Evolutionary conservation across 768 basidiomycete genomes (phyloP).

Genomic region (Russula brevipes): DNA sequence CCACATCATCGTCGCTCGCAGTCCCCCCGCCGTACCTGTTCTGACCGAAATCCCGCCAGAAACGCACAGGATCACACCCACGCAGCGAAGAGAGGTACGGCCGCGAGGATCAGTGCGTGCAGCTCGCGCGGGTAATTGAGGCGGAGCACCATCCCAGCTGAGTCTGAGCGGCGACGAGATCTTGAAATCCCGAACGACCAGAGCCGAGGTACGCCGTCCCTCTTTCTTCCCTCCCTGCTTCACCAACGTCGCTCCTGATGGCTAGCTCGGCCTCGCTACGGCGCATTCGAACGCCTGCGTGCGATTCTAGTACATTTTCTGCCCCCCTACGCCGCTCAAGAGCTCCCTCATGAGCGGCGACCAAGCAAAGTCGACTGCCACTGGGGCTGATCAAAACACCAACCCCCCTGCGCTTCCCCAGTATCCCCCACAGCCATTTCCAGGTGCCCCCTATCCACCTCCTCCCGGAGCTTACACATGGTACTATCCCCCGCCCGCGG

Average conservation of each 20-base stretch:
- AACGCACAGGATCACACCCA: background rate
- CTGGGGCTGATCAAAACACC: slow-evolving; percentile 11
- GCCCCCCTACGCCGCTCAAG: background rate
- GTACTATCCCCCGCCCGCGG: slow-evolving; percentile 24
- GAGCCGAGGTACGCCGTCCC: slow-evolving; percentile 21
- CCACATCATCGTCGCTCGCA: slow-evolving; percentile 21
- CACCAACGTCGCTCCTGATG: background rate
- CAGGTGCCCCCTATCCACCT: slow-evolving; percentile 19
- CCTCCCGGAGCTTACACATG: slow-evolving; percentile 23
- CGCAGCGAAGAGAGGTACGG: background rate
- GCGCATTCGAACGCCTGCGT: background rate
- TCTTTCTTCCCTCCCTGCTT: background rate
- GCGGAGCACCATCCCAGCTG: slow-evolving; percentile 22
- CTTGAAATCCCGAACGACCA: slow-evolving; percentile 26
- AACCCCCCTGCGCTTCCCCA: slow-evolving; percentile 20
- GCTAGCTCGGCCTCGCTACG: background rate
- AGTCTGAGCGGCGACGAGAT: slow-evolving; percentile 29
- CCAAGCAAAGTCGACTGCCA: slow-evolving; percentile 17
- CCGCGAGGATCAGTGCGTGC: background rate
- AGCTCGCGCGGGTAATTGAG: slow-evolving; percentile 20
- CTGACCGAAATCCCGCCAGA: background rate
- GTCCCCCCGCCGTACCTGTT: background rate
- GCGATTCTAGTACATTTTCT: background rate
- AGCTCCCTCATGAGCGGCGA: slow-evolving; percentile 22
- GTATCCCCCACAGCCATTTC: slow-evolving; percentile 22